These are phyloP conservation scores for Kluyveromyces dobzhanskii DNA, from an alignment of 805 yeast species.

Conservation along the genomic window DNA sequence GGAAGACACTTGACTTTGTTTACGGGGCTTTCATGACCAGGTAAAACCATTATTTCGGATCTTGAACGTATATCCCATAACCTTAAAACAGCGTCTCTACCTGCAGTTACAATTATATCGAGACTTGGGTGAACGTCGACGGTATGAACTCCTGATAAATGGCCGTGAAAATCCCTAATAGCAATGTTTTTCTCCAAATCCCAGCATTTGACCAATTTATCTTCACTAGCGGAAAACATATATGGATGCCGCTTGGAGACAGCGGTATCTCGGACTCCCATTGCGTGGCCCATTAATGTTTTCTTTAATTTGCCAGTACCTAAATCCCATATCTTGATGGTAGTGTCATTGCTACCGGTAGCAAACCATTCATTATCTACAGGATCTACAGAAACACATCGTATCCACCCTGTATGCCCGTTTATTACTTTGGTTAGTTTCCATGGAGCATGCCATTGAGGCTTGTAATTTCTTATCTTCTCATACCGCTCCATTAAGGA, in stretches of 20 bases:
- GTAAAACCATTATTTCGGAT: slow-evolving; percentile 60
- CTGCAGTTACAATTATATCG: slow-evolving; percentile 76
- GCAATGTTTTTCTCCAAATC: slow-evolving; percentile 82
- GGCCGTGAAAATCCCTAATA: slow-evolving; percentile 88
- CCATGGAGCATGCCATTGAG: slow-evolving; percentile 58
- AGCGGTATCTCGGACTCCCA: slow-evolving; percentile 75
- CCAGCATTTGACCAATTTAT: slow-evolving; percentile 90
- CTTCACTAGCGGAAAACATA: slow-evolving; percentile 87
- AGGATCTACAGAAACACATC: slow-evolving; percentile 76
- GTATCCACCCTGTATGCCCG: slow-evolving; percentile 92
- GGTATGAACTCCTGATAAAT: slow-evolving; percentile 79
- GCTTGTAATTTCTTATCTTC: slow-evolving; percentile 16
- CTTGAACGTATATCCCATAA: slow-evolving; percentile 92
- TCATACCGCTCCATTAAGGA: slow-evolving; percentile 21
- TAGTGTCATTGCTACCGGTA: slow-evolving; percentile 82
- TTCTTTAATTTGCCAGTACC: slow-evolving; percentile 61
- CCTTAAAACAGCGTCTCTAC: slow-evolving; percentile 77
- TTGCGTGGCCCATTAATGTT: slow-evolving; percentile 82
- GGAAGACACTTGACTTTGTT: slow-evolving; percentile 59
- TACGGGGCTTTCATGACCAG: slow-evolving; percentile 76
- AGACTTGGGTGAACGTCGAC: slow-evolving; percentile 81
- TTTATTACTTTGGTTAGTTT: slow-evolving; percentile 61
- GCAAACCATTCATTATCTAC: slow-evolving; percentile 79
- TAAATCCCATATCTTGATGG: slow-evolving; percentile 87
- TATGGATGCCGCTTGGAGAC: slow-evolving; percentile 77